Percentiles rank a stretch among this genome's conserved stretches.
phyloP scores from a whole-genome alignment of 1,284 basidiomycete species.

The Neonothopanus nambi region DNA sequence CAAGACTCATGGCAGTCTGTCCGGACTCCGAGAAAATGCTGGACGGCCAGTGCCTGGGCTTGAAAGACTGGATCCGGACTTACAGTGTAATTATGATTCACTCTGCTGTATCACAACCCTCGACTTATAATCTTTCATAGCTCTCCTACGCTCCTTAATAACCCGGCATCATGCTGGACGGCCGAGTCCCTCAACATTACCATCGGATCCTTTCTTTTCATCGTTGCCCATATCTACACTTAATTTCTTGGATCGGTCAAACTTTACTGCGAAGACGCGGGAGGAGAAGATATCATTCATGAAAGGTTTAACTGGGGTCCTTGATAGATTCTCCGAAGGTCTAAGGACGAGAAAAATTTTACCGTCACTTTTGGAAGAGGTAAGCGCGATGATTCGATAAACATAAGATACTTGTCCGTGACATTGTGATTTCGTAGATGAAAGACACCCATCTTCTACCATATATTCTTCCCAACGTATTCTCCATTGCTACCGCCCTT shows the following conservation, averaged over 20 bases:
- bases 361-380: slow-evolving; percentile 94
- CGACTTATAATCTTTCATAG: slow-evolving; percentile 39
- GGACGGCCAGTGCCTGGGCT: slow-evolving; percentile 65
- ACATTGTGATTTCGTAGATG: slow-evolving; percentile 56
- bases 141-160: slow-evolving; percentile 74
- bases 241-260: slow-evolving; percentile 94
- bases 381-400: slow-evolving; percentile 32
- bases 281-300: slow-evolving; percentile 98
- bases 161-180: slow-evolving; percentile 77
- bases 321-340: slow-evolving; percentile 87
- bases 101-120: slow-evolving; percentile 3
- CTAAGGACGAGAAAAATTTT: slow-evolving; percentile 88
- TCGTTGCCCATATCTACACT: slow-evolving; percentile 96
- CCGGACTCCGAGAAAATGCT: slow-evolving; percentile 77
- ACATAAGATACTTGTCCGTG: neutral
- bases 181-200: slow-evolving; percentile 77
- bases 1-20: slow-evolving; percentile 82
- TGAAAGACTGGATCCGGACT: slow-evolving; percentile 63
- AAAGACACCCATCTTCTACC: slow-evolving; percentile 91
- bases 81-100: slow-evolving; percentile 52
- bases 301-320: slow-evolving; percentile 83
- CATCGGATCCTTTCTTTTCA: slow-evolving; percentile 89
- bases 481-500: slow-evolving; percentile 82
- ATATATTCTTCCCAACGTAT: slow-evolving; percentile 98
- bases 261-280: slow-evolving; percentile 89